A percentile compares a stretch with the other conserved stretches of the same genome.
Evolutionary conservation across 2,329 filamentous ascomycete genomes (phyloP).

Genomic region (Claviceps monticola): DNA sequence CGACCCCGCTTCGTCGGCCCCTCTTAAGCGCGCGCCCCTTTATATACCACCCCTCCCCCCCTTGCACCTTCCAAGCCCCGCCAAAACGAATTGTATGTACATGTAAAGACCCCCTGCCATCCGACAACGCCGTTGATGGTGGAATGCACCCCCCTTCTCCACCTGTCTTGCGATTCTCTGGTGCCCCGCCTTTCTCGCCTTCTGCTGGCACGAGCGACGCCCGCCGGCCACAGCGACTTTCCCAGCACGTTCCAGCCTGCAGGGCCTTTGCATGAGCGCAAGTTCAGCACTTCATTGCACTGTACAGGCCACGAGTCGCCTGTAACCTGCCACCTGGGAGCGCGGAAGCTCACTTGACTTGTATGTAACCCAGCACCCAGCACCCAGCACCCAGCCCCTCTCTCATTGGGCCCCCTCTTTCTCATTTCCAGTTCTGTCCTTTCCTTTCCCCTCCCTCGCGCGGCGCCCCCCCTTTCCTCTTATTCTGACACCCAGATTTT

Average conservation of each 20-base stretch:
- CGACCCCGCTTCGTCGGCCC: no score
- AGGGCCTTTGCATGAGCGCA: background rate
- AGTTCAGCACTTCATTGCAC: background rate
- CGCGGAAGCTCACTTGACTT: no score
- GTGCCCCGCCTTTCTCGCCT: slow-evolving; percentile 2
- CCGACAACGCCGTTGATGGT: no score
- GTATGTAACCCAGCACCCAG: slow-evolving; percentile 10
- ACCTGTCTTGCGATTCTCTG: background rate
- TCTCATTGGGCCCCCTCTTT: slow-evolving; percentile 8
- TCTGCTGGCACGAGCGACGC: slow-evolving; percentile 12
- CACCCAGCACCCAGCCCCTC: slow-evolving; percentile 13
- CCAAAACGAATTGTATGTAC: no score
- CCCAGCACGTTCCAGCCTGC: slow-evolving; percentile 3
- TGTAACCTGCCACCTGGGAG: background rate
- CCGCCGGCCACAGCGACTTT: slow-evolving; percentile 7
- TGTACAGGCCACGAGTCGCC: background rate
- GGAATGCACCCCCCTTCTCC: background rate
- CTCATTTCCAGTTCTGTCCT: slow-evolving; percentile 8
- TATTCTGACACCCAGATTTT: slow-evolving; percentile 9
- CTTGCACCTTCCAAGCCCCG: no score
- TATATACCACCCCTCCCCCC: no score
- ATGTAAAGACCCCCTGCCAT: background rate
- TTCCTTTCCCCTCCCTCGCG: slow-evolving; percentile 1
- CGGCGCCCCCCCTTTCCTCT: slow-evolving; percentile 6
- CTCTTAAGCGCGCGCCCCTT: no score